phyloP scores from a whole-genome alignment of 371 early-diverging fungal species.

The Conidiobolus incongruus region DNA sequence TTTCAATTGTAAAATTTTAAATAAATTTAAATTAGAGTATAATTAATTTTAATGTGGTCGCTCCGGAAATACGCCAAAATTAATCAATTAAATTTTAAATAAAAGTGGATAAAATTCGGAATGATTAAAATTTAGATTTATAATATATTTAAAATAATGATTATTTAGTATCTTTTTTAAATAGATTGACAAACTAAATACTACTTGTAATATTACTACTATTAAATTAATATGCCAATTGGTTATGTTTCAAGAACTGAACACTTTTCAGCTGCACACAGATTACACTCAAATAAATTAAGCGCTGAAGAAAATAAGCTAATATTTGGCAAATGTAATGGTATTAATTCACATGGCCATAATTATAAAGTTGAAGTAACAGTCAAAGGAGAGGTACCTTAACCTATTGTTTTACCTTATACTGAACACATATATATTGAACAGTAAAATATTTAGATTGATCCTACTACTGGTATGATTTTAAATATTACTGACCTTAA shows the following conservation, averaged over 20 bases:
- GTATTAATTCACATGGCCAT: slow-evolving; percentile 63
- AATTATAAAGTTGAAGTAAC: slow-evolving; percentile 68
- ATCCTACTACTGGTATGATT: slow-evolving; percentile 50
- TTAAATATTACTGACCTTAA: slow-evolving; percentile 62
- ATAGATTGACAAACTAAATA: too few species aligned
- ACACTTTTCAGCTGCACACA: slow-evolving; percentile 67
- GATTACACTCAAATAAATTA: slow-evolving; percentile 46
- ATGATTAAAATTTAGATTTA: too few species aligned
- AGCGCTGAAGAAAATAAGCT: slow-evolving; percentile 22
- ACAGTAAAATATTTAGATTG: neutral
- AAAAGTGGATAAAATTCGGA: too few species aligned
- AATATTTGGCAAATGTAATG: too few species aligned
- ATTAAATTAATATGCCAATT: neutral
- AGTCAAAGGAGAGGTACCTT: slow-evolving; percentile 37
- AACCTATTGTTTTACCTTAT: neutral
- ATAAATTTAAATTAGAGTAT: too few species aligned
- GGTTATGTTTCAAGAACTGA: slow-evolving; percentile 49
- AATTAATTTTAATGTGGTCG: too few species aligned
- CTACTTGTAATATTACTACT: neutral
- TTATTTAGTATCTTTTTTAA: too few species aligned
- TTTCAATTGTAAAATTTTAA: too few species aligned
- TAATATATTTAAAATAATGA: too few species aligned
- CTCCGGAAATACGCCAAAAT: too few species aligned
- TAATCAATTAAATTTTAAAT: too few species aligned
- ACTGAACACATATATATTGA: too few species aligned